phyloP scores from a whole-genome alignment of 1,284 basidiomycete genomes.

The Ustilago lituana region DNA sequence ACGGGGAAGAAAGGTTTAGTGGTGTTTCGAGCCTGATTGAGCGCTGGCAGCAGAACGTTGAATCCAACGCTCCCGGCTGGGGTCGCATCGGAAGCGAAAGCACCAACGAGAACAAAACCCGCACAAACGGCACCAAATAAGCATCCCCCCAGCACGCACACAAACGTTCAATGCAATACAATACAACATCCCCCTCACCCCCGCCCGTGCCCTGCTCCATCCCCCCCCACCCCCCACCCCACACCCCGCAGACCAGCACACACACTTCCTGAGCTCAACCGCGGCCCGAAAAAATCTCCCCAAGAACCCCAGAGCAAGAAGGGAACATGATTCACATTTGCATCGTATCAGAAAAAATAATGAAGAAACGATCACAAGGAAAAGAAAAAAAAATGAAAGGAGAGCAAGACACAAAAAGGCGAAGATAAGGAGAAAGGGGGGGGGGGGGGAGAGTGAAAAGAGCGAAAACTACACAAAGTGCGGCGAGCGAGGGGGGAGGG shows the following conservation, averaged over 20 bases:
- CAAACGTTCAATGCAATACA: too few species aligned
- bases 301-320: not conserved
- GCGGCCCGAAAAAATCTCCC: too few species aligned
- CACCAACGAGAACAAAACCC: not conserved
- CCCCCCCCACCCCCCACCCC: too few species aligned
- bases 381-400: conserved; percentile 2
- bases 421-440: not conserved
- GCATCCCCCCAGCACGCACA: too few species aligned
- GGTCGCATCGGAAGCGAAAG: conserved; percentile 26
- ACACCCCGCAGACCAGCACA: not conserved
- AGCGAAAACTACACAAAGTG: not conserved
- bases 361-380: not conserved
- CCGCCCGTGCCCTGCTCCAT: too few species aligned
- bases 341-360: conserved; percentile 9
- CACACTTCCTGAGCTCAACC: too few species aligned
- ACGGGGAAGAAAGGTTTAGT: conserved; percentile 24
- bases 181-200: too few species aligned
- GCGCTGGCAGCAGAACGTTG: conserved; percentile 49
- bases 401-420: conserved; percentile 1
- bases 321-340: conserved; percentile 8
- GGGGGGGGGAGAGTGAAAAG: not conserved
- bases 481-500: not conserved
- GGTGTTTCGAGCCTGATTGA: conserved; percentile 44
- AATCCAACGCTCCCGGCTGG: conserved; percentile 51
- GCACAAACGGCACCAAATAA: not conserved